Evolutionary conservation across 2,329 filamentous ascomycete genomes (phyloP).

Genomic region (Diaporthe citri): DNA sequence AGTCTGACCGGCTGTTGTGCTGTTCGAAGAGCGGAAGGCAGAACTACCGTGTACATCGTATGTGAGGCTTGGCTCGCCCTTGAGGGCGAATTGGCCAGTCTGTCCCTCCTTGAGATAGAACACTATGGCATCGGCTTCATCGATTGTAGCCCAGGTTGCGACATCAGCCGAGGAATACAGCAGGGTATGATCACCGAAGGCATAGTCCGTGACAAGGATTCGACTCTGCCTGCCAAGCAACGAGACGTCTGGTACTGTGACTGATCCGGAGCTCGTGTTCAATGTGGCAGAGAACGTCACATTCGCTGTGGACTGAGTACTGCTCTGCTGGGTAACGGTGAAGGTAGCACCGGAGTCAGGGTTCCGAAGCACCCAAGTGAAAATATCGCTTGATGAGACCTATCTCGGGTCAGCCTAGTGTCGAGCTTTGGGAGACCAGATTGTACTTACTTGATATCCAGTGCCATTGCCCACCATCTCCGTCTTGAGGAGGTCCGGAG

Average conservation of each 20-base stretch:
- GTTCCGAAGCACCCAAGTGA: constrained; percentile 65
- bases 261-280: constrained; percentile 58
- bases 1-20: constrained; percentile 46
- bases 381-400: constrained; percentile 54
- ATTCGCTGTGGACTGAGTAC: constrained; percentile 57
- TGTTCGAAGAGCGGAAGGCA: constrained; percentile 48
- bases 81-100: constrained; percentile 63
- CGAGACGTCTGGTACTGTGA: constrained; percentile 59
- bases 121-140: constrained; percentile 56
- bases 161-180: constrained; percentile 66
- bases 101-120: constrained; percentile 64
- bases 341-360: constrained; percentile 63
- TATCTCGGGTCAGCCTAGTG: constrained; percentile 32
- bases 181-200: constrained; percentile 59
- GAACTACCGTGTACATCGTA: constrained; percentile 57
- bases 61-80: constrained; percentile 50
- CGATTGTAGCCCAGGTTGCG: constrained; percentile 60
- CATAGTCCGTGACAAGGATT: constrained; percentile 67
- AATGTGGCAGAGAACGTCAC: constrained; percentile 61
- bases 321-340: constrained; percentile 61
- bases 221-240: constrained; percentile 66
- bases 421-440: not conserved
- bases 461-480: constrained; percentile 68
- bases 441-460: constrained; percentile 48
- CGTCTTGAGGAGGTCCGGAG: constrained; percentile 62